Base-by-base conservation (phyloP, 164 flowering plant species). In the Tetracentron sinense region DNA sequence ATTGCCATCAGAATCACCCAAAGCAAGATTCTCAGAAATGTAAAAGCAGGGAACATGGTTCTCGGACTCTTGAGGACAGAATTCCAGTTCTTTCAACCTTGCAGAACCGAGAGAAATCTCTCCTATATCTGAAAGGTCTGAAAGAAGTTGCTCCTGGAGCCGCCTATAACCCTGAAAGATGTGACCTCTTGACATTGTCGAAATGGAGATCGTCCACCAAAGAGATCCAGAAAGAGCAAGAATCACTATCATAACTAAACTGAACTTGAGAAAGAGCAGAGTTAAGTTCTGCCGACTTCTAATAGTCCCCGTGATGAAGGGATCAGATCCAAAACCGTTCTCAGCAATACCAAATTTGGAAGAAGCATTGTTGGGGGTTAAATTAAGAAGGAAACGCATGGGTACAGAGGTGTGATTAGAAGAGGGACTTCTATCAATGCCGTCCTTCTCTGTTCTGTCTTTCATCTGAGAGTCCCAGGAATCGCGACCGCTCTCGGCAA, bases 31-130 rank as follows among this genome's bases (percentile, higher is more conserved):
- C 33, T 73, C 86, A 0, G 96, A 76, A 48, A 75, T 77, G 71
- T 92, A 90, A 79, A 84, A 95, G 82, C 97, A 92, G 0, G 98
- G 97, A 60, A 92, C 87, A 74, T 72, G 65, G 60, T 92, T 88
- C 62, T 88, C 97, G 54, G 23, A 80, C 54, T 87, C 91, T 28
- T 50, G 62, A 1, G 85, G 64, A 73, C 99, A 95, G 53, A 75
- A 82, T 17, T 90, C 97, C 56, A 88, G 26, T 61, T 92, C 97
- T 75, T 76, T 86, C 52, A 77, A 69, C 78, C 79, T 88, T 44
- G 85, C 65, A 16, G 85, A 38, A 56, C 94, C 91, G 16, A 68
- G 66, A 60, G 97, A 87, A 28, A 95, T 81, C 71, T 85, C 89
- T 17, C 97, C 95, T 53, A 95, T 90, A 53, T 88, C 94, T 64